Base-by-base conservation (phyloP, 768 basidiomycete genomes). In the Amanita fuliginea region DNA sequence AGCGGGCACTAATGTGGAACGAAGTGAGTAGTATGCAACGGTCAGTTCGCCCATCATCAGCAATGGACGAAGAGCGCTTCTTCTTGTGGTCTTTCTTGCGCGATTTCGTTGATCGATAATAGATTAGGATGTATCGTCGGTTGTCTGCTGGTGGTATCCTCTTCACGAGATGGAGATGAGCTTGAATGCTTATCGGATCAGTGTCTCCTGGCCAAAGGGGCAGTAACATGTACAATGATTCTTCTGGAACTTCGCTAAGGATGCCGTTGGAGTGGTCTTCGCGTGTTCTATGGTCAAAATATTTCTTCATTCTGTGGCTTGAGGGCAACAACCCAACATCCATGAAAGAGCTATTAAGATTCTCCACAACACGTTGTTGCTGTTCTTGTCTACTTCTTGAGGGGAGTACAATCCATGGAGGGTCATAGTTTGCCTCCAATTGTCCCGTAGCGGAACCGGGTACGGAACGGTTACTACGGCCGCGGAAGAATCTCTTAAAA, bases 121-220 rank as follows among this genome's bases (percentile, higher is more conserved):
- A 90, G 9, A 94, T 81, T 41, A 95, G 72, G 28, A 93, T 70
- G 57, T 84, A 91, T 49, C 76, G 76, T 1, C 84, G 74, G 7
- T n/a, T 18, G 26, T 78, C 68, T 47, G 77, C 71, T 34, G 75
- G 60, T 1, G 75, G 71, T 33, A 77, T 64, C 22, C 60, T 40
- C 22, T 46, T 51, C 22, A 35, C 14, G 13, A 40, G 30, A 34
- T 51, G 49, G 16, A 62, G 65, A 46, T 58, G 52, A 56, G 59
- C 59, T 51, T 52, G 51, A 42, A 59, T 53, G 40, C 68, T 65
- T 28, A 59, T 56, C 0, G 74, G 59, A 60, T 86, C 85, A 1
- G 78, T 85, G 55, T 85, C 82, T 14, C 81, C 76, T 7, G 83
- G 79, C 86, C 87, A 91, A n/a, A 91, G 70, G 13, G 88, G 88